A percentile compares a stretch with the other conserved stretches of the same genome.
Conservation (phyloP, 192 early-diverging fungal species). For the Coemansia sp. region DNA sequence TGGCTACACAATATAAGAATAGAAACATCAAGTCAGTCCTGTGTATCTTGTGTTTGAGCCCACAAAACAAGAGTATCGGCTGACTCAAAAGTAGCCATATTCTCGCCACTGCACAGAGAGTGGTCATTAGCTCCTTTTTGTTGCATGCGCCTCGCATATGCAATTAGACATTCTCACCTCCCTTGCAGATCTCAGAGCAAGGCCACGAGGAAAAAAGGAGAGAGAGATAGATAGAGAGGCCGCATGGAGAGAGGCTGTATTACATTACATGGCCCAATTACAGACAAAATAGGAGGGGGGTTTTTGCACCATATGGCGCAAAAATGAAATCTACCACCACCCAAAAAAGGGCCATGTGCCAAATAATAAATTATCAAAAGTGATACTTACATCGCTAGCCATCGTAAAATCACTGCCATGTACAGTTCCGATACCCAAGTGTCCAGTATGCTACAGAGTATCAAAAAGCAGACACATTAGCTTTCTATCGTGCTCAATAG, state of each 20-base stretch:
- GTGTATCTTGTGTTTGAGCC: neutral
- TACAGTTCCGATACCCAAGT: conserved; percentile 51
- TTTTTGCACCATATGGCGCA: neutral
- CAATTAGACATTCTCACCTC: neutral
- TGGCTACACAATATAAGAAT: conserved; percentile 25
- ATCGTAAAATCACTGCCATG: conserved; percentile 27
- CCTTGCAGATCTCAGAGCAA: neutral
- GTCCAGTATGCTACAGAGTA: conserved; percentile 50
- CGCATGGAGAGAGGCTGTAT: neutral
- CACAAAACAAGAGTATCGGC: neutral
- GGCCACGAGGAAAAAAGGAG: neutral
- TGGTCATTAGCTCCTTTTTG: neutral
- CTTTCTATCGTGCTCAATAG: neutral
- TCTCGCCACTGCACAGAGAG: neutral
- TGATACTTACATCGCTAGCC: conserved; percentile 48
- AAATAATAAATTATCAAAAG: neutral
- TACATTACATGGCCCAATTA: neutral
- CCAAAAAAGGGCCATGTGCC: neutral
- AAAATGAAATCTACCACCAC: neutral
- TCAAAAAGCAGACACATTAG: neutral
- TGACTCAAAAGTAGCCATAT: neutral
- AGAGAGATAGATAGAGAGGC: too few species aligned
- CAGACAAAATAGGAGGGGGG: neutral
- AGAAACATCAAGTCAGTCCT: neutral
- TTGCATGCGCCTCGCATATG: neutral